A percentile compares a stretch with the other conserved stretches of the same genome.
These are phyloP conservation scores for Craspedostauros australis DNA, from an alignment of 108 stramenopile genomes.

Conservation along the genomic window DNA sequence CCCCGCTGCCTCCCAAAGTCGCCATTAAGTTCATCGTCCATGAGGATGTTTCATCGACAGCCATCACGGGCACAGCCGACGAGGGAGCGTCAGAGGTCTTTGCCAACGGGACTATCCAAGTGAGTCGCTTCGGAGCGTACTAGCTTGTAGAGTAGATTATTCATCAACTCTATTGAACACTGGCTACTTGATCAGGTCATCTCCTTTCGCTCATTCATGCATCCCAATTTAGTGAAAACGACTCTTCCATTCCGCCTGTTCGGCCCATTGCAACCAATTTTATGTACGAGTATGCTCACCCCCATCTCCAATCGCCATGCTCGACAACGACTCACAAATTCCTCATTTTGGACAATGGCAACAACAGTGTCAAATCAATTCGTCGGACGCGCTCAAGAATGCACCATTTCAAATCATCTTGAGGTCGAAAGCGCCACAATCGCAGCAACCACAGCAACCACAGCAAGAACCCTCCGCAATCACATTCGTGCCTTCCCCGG, in stretches of 20 bases:
- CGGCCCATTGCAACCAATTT: too few relatives aligned
- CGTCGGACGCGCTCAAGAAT: slow-evolving; percentile 50
- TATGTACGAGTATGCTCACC: too few relatives aligned
- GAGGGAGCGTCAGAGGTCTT: slow-evolving; percentile 38
- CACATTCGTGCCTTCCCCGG: not conserved
- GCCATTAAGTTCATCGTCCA: slow-evolving; percentile 41
- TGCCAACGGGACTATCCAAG: slow-evolving; percentile 51
- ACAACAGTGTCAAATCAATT: slow-evolving; percentile 55
- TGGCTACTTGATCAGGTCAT: too few relatives aligned
- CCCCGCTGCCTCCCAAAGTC: slow-evolving; percentile 39
- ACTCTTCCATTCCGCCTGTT: too few relatives aligned
- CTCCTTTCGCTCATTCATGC: too few relatives aligned
- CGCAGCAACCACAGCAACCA: not conserved
- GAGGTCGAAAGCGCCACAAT: not conserved
- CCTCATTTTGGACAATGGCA: too few relatives aligned
- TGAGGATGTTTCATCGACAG: slow-evolving; percentile 56
- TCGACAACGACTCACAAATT: too few relatives aligned
- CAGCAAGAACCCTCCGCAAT: not conserved
- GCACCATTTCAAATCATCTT: slow-evolving; percentile 29
- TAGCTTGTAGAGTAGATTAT: too few relatives aligned
- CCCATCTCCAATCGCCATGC: too few relatives aligned
- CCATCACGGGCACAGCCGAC: slow-evolving; percentile 14
- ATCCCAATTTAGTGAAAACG: too few relatives aligned
- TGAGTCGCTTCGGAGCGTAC: too few relatives aligned
- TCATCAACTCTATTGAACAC: too few relatives aligned